phyloP scores from a whole-genome alignment of 257 asterid genomes.

The Cynanchum wilfordii region DNA sequence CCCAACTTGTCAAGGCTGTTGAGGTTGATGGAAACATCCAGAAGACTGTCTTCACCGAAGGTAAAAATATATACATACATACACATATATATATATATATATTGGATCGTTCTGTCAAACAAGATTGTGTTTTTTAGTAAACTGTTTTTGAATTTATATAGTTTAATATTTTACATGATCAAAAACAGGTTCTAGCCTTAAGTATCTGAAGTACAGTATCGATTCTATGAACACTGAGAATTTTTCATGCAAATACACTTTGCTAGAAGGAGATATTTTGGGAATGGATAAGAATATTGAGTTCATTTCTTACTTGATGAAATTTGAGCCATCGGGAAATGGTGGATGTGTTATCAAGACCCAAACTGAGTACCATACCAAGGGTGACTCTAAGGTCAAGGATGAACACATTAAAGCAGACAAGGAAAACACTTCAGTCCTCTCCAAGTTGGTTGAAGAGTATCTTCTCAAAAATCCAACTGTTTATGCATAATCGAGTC shows the following conservation, averaged over 20 bases:
- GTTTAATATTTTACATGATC: too few relatives aligned
- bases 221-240: conserved; percentile 27
- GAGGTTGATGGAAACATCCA: conserved; percentile 30
- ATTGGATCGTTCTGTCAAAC: too few relatives aligned
- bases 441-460: conserved; percentile 34
- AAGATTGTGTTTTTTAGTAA: too few relatives aligned
- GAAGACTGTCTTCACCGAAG: conserved; percentile 30
- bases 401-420: conserved; percentile 37
- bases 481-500: not conserved
- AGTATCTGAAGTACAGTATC: conserved; percentile 30
- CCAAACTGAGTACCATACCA: conserved; percentile 24
- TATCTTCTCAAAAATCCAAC: conserved; percentile 26
- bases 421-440: conserved; percentile 15
- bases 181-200: conserved; percentile 17
- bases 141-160: too few relatives aligned
- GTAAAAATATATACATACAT: not conserved
- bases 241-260: conserved; percentile 24
- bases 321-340: conserved; percentile 24
- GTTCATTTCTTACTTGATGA: conserved; percentile 22
- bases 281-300: conserved; percentile 26
- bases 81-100: too few relatives aligned
- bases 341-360: conserved; percentile 29
- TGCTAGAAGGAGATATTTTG: conserved; percentile 34
- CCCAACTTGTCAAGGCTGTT: conserved; percentile 27
- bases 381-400: conserved; percentile 23